These are phyloP conservation scores for Ceratocystis cacaofunesta DNA, from an alignment of 2,329 filamentous ascomycete genomes.

Conservation along the genomic window DNA sequence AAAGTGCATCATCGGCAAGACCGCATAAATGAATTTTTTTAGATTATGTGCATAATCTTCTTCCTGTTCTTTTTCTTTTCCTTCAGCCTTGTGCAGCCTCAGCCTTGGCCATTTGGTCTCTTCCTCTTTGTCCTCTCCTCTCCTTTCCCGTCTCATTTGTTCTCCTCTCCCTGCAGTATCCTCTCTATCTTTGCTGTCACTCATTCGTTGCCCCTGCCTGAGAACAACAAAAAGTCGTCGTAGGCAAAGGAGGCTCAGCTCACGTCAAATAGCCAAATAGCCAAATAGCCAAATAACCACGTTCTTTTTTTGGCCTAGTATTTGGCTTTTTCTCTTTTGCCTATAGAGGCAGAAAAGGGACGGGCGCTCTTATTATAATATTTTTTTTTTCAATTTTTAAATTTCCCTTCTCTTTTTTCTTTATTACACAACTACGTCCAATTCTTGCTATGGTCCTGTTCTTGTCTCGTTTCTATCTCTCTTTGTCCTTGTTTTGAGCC, in stretches of 20 bases:
- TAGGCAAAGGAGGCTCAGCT: neutral
- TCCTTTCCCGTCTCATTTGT: neutral
- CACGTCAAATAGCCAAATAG: neutral
- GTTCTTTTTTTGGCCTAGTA: slow-evolving; percentile 3
- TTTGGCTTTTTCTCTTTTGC: neutral
- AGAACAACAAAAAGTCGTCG: neutral
- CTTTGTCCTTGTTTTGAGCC: neutral
- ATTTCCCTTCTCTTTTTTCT: neutral
- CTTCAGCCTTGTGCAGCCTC: too few relatives aligned
- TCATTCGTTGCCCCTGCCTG: neutral
- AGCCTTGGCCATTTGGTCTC: neutral
- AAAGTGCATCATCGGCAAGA: slow-evolving; percentile 2
- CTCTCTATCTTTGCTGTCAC: neutral
- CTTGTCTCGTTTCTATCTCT: neutral
- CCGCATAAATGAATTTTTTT: neutral
- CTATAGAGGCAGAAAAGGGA: neutral
- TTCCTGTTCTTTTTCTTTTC: too few relatives aligned
- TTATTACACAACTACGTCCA: neutral
- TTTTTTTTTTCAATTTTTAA: neutral
- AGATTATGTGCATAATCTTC: too few relatives aligned
- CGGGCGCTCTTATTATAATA: neutral
- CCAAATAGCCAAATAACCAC: neutral
- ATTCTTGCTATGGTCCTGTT: neutral
- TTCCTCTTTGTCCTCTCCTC: neutral
- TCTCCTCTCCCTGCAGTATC: neutral